phyloP scores from a whole-genome alignment of 495 filamentous ascomycete genomes.

The Parathielavia hyrcaniae region DNA sequence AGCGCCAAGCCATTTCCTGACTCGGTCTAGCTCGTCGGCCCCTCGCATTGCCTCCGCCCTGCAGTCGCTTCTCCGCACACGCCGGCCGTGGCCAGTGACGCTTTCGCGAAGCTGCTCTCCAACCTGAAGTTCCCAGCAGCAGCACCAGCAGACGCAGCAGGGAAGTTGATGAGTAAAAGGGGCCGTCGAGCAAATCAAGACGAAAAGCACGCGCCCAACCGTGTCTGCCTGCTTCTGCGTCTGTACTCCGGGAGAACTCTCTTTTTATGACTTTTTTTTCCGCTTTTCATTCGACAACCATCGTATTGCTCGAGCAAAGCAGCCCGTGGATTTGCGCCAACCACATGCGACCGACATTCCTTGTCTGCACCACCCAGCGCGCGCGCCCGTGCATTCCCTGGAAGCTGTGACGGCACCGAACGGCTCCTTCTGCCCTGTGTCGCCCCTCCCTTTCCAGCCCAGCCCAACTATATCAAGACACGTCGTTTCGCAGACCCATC shows the following conservation, averaged over 20 bases:
- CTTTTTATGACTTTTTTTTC: slow-evolving; percentile 21
- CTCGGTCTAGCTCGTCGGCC: slow-evolving; percentile 4
- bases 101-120: slow-evolving; percentile 1
- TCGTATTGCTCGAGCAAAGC: slow-evolving; percentile 11
- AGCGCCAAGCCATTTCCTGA: slow-evolving; percentile 7
- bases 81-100: slow-evolving; percentile 11
- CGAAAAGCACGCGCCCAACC: slow-evolving; percentile 13
- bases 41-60: slow-evolving; percentile 7
- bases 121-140: neutral
- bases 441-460: slow-evolving; percentile 30
- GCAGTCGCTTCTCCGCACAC: slow-evolving; percentile 14
- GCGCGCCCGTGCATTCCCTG: slow-evolving; percentile 41
- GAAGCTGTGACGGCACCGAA: slow-evolving; percentile 18
- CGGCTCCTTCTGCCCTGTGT: slow-evolving; percentile 25
- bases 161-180: slow-evolving; percentile 8
- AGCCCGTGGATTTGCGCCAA: slow-evolving; percentile 33
- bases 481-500: slow-evolving; percentile 47
- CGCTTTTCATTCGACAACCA: slow-evolving; percentile 25
- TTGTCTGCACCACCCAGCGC: slow-evolving; percentile 36
- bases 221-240: slow-evolving; percentile 1
- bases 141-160: slow-evolving; percentile 5
- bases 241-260: slow-evolving; percentile 4
- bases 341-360: slow-evolving; percentile 35
- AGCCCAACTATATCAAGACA: slow-evolving; percentile 55
- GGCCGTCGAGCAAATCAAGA: slow-evolving; percentile 16